A percentile compares a stretch with the other conserved stretches of the same genome.
Conservation (phyloP, 768 basidiomycete species). For the Phanerochaete carnosa region DNA sequence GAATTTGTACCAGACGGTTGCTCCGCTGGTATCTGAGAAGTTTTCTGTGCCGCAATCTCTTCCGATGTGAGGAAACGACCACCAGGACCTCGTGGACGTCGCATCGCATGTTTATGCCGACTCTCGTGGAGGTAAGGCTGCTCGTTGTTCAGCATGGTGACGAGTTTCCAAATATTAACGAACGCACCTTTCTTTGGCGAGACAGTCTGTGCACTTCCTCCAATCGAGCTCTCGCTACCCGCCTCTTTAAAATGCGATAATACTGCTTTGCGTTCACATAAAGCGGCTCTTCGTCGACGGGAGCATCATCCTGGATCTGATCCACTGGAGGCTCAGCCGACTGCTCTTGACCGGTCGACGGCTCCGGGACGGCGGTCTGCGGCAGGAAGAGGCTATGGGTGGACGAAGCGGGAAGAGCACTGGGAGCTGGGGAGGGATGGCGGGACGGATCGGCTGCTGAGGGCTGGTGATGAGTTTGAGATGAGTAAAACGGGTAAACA, state of each 20-base stretch:
- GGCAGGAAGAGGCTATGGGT: slow-evolving; percentile 9
- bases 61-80: slow-evolving; percentile 97
- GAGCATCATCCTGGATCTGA: slow-evolving; percentile 33
- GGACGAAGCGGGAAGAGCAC: slow-evolving; percentile 1
- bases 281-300: slow-evolving; percentile 91
- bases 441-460: slow-evolving; percentile 21
- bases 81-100: slow-evolving; percentile 93
- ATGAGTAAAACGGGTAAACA: slow-evolving; percentile 10
- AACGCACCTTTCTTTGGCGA: slow-evolving; percentile 81
- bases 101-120: slow-evolving; percentile 97
- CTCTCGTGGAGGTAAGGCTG: slow-evolving; percentile 95
- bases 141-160: neutral
- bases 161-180: slow-evolving; percentile 1
- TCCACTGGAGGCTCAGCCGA: slow-evolving; percentile 25
- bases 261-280: slow-evolving; percentile 99
- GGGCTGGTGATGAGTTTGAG: slow-evolving; percentile 16
- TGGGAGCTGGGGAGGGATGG: slow-evolving; percentile 23
- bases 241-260: slow-evolving; percentile 94
- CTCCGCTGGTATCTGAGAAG: slow-evolving; percentile 31
- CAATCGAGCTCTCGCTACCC: slow-evolving; percentile 84
- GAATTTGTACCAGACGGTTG: slow-evolving; percentile 31
- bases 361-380: slow-evolving; percentile 21
- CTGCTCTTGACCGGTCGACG: slow-evolving; percentile 16
- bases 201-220: slow-evolving; percentile 94
- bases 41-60: slow-evolving; percentile 84